Percentiles rank a stretch among this genome's conserved stretches.
Conservation (phyloP, 2,329 filamentous ascomycete genomes). For the Cladosporium sp. region DNA sequence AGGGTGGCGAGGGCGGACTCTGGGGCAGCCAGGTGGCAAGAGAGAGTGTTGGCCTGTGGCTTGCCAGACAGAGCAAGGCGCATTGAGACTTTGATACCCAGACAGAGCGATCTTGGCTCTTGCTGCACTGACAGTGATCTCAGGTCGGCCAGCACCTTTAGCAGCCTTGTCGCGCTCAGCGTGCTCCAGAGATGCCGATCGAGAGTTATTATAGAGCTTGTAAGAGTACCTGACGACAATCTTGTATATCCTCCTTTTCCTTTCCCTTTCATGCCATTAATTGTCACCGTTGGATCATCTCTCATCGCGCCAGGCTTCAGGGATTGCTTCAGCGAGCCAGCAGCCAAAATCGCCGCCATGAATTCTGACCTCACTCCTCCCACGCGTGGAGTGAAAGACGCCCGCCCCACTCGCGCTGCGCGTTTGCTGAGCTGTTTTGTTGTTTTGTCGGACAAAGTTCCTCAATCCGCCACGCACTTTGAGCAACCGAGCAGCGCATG, state of each 20-base stretch:
- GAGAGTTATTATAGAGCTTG: constrained; percentile 5
- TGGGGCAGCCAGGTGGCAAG: constrained; percentile 65
- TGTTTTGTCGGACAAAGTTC: neutral
- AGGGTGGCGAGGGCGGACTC: constrained; percentile 61
- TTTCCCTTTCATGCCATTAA: neutral
- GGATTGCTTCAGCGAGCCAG: neutral
- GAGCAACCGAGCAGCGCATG: neutral
- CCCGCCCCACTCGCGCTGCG: neutral
- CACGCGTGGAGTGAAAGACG: neutral
- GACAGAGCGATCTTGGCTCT: neutral
- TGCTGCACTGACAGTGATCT: neutral
- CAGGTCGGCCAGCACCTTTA: neutral
- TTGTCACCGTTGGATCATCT: neutral
- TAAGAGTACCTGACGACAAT: neutral
- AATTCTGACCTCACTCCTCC: neutral
- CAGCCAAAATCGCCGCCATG: neutral
- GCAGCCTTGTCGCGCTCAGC: neutral
- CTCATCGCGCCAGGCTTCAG: neutral
- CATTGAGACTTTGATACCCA: constrained; percentile 13
- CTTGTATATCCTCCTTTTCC: neutral
- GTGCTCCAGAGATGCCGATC: neutral
- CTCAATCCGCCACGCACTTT: neutral
- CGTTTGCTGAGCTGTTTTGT: neutral
- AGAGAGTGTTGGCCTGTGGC: constrained; percentile 64
- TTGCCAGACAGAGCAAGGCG: constrained; percentile 36